A percentile compares a stretch with the other conserved stretches of the same genome.
Evolutionary conservation across 2,329 filamentous ascomycete genomes (phyloP).

Genomic region (Penicillium nordicum): DNA sequence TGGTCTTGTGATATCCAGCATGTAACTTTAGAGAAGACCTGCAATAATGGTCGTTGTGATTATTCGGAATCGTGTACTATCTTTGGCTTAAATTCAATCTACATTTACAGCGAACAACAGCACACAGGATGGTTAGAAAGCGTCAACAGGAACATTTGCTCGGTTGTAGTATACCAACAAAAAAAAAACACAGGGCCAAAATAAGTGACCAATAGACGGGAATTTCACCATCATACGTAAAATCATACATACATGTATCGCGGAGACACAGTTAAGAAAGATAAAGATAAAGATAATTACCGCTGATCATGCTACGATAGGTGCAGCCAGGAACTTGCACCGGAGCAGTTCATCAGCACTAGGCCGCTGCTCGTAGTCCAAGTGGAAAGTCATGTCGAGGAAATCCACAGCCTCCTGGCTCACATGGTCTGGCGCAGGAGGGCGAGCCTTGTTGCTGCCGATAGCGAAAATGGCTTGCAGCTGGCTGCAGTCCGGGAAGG

Average conservation of each 20-base stretch:
- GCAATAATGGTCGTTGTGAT: conserved; percentile 24
- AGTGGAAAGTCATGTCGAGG: conserved; percentile 85
- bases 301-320: conserved; percentile 54
- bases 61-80: conserved; percentile 25
- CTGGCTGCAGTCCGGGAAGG: conserved; percentile 95
- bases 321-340: conserved; percentile 70
- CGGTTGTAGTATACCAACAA: conserved; percentile 1
- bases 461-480: conserved; percentile 99
- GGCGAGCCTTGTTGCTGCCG: conserved; percentile 78
- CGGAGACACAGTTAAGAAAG: background rate
- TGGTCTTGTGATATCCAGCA: conserved; percentile 17
- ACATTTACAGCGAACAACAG: conserved; percentile 9
- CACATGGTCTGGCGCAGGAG: conserved; percentile 81
- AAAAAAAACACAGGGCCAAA: background rate
- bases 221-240: conserved; percentile 10
- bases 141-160: background rate
- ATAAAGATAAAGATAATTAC: background rate
- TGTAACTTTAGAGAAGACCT: conserved; percentile 30
- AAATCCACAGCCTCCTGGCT: conserved; percentile 82
- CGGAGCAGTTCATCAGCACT: conserved; percentile 86
- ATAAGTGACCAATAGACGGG: background rate
- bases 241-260: conserved; percentile 16
- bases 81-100: conserved; percentile 15
- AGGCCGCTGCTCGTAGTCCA: conserved; percentile 88
- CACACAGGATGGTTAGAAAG: background rate